Percentiles rank a stretch among this genome's conserved stretches.
These are phyloP conservation scores for Elsinoe perseae DNA, from an alignment of 2,329 filamentous ascomycete species.

Conservation along the genomic window DNA sequence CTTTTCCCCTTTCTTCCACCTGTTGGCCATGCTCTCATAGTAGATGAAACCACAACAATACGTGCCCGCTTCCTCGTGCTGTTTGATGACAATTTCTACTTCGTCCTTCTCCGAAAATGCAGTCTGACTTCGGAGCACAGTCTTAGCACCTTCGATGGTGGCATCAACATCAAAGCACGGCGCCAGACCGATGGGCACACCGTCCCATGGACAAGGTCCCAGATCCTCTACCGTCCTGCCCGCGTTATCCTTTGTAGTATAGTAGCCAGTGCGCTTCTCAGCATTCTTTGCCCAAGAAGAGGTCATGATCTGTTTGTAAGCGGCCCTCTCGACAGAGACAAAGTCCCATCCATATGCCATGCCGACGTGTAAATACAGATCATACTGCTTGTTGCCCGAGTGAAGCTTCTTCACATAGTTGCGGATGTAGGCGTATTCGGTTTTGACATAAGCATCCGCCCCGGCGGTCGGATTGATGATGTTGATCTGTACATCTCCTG, in stretches of 20 bases:
- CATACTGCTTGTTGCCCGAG: background rate
- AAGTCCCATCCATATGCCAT: constrained; percentile 17
- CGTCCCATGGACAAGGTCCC: constrained; percentile 17
- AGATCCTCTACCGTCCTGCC: constrained; percentile 15
- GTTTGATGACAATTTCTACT: constrained; percentile 12
- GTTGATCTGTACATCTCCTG: constrained; percentile 4
- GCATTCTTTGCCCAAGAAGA: constrained; percentile 6
- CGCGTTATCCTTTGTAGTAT: constrained; percentile 10
- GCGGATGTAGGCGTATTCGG: constrained; percentile 16
- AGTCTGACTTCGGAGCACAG: background rate
- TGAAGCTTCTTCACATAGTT: constrained; percentile 15
- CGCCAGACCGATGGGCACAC: constrained; percentile 15
- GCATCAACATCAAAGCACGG: constrained; percentile 15
- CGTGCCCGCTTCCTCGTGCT: constrained; percentile 16
- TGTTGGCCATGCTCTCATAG: constrained; percentile 18
- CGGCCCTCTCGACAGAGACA: constrained; percentile 15
- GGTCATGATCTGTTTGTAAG: constrained; percentile 17
- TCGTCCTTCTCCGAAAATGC: background rate
- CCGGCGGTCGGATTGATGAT: constrained; percentile 17
- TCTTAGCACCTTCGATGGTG: constrained; percentile 9
- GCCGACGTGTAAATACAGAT: constrained; percentile 17
- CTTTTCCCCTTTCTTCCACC: background rate
- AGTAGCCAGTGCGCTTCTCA: constrained; percentile 9
- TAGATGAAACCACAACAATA: constrained; percentile 19
- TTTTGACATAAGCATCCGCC: constrained; percentile 4